Evolutionary conservation across 2,329 filamentous ascomycete species (phyloP).

Genomic region (Fusarium compactum): DNA sequence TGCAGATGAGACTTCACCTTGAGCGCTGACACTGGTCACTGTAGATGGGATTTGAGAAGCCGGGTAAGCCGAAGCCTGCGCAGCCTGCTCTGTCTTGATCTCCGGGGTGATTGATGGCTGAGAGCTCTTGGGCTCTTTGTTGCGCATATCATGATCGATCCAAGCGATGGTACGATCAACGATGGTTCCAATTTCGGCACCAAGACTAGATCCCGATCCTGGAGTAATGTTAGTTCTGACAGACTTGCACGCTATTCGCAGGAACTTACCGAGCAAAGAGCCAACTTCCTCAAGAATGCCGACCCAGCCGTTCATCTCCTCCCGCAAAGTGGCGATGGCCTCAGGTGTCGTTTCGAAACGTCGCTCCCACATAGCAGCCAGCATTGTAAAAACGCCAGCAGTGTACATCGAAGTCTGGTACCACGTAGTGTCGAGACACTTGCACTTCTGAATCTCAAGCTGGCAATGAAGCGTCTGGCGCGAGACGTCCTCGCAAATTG

Average conservation of each 20-base stretch:
- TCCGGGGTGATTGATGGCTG: constrained; percentile 36
- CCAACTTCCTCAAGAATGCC: constrained; percentile 75
- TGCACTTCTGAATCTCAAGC: constrained; percentile 69
- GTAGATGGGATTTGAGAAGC: constrained; percentile 27
- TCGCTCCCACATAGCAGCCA: constrained; percentile 77
- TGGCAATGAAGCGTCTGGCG: constrained; percentile 72
- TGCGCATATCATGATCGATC: constrained; percentile 64
- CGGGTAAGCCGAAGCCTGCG: constrained; percentile 44
- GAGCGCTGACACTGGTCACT: constrained; percentile 23
- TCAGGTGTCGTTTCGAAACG: constrained; percentile 68
- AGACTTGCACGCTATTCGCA: background rate
- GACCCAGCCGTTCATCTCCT: constrained; percentile 78
- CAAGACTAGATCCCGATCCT: constrained; percentile 61
- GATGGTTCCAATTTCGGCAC: constrained; percentile 60
- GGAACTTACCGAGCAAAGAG: constrained; percentile 70
- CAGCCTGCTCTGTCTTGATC: constrained; percentile 54
- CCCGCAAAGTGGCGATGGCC: constrained; percentile 70
- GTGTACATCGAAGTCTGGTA: constrained; percentile 79
- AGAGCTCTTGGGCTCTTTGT: constrained; percentile 45
- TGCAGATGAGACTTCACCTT: constrained; percentile 37
- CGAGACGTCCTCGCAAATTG: constrained; percentile 74
- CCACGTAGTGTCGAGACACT: constrained; percentile 82
- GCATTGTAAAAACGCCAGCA: constrained; percentile 77
- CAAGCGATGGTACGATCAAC: constrained; percentile 64
- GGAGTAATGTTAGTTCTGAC: constrained; percentile 32